Evolutionary conservation across 768 basidiomycete genomes (phyloP).

Genomic region (Kwoniella newhampshirensis): DNA sequence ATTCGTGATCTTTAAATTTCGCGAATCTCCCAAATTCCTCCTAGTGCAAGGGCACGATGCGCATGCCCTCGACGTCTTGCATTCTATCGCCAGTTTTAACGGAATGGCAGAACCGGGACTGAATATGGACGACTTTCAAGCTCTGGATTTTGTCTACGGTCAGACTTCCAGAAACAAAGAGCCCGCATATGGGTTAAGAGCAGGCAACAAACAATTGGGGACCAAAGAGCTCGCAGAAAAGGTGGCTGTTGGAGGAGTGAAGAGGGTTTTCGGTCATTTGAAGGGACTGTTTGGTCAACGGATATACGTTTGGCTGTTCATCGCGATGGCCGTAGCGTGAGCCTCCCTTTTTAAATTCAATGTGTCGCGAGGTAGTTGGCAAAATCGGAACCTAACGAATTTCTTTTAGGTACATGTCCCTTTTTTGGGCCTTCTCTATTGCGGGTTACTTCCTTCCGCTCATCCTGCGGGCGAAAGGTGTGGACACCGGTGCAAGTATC

Average conservation of each 20-base stretch:
- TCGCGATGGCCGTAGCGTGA: conserved; percentile 39
- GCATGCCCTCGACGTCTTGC: conserved; percentile 58
- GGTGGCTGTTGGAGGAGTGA: conserved; percentile 13
- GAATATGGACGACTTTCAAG: conserved; percentile 50
- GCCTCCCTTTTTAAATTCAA: too few relatives aligned
- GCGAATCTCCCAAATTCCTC: conserved; percentile 65
- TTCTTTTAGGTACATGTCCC: conserved; percentile 27
- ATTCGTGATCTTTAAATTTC: conserved; percentile 62
- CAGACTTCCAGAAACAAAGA: conserved; percentile 3
- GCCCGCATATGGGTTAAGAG: not conserved
- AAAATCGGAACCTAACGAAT: too few relatives aligned
- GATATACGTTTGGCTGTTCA: conserved; percentile 40
- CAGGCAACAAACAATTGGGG: not conserved
- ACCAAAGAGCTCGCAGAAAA: conserved; percentile 1
- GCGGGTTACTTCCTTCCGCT: conserved; percentile 54
- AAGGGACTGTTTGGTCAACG: conserved; percentile 43
- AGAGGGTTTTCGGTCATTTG: conserved; percentile 43
- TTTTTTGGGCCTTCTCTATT: conserved; percentile 50
- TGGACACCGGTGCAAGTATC: conserved; percentile 29
- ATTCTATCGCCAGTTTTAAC: conserved; percentile 54
- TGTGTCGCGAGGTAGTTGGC: too few relatives aligned
- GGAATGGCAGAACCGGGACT: conserved; percentile 33
- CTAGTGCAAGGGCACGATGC: conserved; percentile 62
- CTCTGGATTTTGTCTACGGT: conserved; percentile 42
- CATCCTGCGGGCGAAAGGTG: conserved; percentile 45